These are phyloP conservation scores for Akanthomyces dipterigenus DNA, from an alignment of 2,329 filamentous ascomycete species.

Conservation along the genomic window DNA sequence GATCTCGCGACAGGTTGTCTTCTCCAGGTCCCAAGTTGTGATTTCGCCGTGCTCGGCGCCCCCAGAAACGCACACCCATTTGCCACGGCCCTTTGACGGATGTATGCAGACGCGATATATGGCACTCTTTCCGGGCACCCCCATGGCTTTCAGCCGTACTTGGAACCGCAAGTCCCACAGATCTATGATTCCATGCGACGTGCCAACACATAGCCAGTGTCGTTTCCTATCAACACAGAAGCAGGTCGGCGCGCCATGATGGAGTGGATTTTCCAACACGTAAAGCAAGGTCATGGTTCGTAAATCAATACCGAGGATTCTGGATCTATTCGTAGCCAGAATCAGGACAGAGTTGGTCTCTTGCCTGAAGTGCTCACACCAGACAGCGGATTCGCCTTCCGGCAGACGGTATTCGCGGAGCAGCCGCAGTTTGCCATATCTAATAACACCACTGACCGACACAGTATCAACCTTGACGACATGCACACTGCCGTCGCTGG, in stretches of 20 bases:
- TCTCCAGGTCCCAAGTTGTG: conserved; percentile 93
- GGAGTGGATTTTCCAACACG: conserved; percentile 75
- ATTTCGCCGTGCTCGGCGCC: conserved; percentile 84
- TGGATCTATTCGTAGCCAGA: conserved; percentile 78
- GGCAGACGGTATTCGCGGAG: conserved; percentile 77
- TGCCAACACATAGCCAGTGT: conserved; percentile 88
- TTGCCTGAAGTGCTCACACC: conserved; percentile 85
- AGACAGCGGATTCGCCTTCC: conserved; percentile 69
- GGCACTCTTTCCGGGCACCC: conserved; percentile 69
- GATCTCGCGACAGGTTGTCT: conserved; percentile 79
- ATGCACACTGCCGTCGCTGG: conserved; percentile 82
- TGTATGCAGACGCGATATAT: conserved; percentile 77
- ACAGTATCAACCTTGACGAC: conserved; percentile 71
- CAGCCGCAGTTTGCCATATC: conserved; percentile 71
- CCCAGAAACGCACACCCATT: conserved; percentile 82
- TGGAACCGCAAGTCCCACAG: conserved; percentile 97
- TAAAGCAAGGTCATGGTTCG: conserved; percentile 80
- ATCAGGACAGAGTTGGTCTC: conserved; percentile 78
- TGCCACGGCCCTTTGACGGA: conserved; percentile 68
- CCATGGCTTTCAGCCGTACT: conserved; percentile 81
- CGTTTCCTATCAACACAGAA: conserved; percentile 82
- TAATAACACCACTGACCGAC: conserved; percentile 43
- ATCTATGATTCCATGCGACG: conserved; percentile 85
- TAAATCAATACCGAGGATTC: conserved; percentile 77
- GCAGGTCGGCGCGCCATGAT: conserved; percentile 85